Evolutionary conservation across 129 eudicot species (phyloP).

Genomic region (Chrysanthemum makinoi): DNA sequence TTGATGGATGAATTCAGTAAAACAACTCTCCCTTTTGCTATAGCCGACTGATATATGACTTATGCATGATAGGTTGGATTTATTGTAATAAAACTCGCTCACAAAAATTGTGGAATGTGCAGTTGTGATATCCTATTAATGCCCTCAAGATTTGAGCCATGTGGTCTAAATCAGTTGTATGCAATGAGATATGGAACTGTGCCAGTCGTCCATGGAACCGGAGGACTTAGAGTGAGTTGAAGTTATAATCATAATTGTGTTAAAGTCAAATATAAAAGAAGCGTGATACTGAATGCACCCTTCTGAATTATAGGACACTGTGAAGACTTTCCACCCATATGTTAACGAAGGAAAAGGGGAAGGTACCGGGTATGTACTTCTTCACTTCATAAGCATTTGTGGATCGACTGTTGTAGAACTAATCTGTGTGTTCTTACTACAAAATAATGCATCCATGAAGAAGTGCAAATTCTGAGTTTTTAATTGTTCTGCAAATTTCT

Average conservation of each 20-base stretch:
- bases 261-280: no score
- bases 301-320: no score
- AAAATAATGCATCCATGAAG: constrained; percentile 4
- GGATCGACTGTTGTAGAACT: constrained; percentile 4
- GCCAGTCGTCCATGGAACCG: no score
- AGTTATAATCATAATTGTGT: no score
- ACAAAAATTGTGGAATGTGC: constrained; percentile 25
- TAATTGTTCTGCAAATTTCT: background rate
- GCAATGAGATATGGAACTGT: no score
- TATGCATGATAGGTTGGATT: constrained; percentile 63
- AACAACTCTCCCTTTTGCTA: background rate
- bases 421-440: background rate
- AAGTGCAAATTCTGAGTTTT: background rate
- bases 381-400: no score
- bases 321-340: no score
- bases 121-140: constrained; percentile 83
- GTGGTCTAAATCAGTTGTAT: constrained; percentile 83
- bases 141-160: constrained; percentile 97
- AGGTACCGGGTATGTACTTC: no score
- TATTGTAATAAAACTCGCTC: constrained; percentile 37
- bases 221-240: no score
- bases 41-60: background rate
- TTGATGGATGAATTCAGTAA: background rate
- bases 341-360: no score
- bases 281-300: no score